Evolutionary conservation across 2,329 filamentous ascomycete genomes (phyloP), one percentile per base, ranked within the genome.

Genomic region (Pseudogymnoascus verrucosus): DNA sequence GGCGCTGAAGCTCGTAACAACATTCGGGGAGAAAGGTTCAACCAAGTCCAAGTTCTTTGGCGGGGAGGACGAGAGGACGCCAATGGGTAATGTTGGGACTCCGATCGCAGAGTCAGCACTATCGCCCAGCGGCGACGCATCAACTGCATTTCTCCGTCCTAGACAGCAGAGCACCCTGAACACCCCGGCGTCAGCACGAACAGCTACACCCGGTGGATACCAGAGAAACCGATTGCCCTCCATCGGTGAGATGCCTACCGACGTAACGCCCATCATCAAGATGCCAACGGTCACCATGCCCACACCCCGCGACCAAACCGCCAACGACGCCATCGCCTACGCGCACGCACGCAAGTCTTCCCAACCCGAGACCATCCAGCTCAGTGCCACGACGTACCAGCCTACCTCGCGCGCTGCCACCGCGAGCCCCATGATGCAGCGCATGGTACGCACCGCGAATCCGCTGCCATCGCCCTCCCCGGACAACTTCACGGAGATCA

Each of bases 1-100:
- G 8, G 86, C 93, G 0, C 79, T 98, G 65, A 96, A 96, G 74
- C 83, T 98, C 1, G 96, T 98, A 70, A 98, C 95, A 0, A 88
- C 89, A 0, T 98, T 99, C 71, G 89, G 86, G 6, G 84, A 87
- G 59, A 79, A 80, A 54, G 8, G n/a, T 5, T 77, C 77, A 4
- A 78, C 74, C 4, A 87, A 88, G 66, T 84, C 87, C 62, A 86
- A 85, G 75, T 86, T 90, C 76, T 85, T 87, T 68, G 77, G 79
- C 0, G 77, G 75, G 5, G 84, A 87, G 60, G 83, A 80, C 37
- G 83, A 83, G 7, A 79, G 79, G 68, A 96, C 92, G 0, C 92
- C 92, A 0, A 89, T 92, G 68, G 89, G 89, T 10, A 87, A 87
- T 1, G 91, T 89, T n/a, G 84, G 90, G 0, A 98, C 93, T 0